Base-by-base conservation (phyloP, 2,329 filamentous ascomycete species). In the Tolypocladium ovalisporum region DNA sequence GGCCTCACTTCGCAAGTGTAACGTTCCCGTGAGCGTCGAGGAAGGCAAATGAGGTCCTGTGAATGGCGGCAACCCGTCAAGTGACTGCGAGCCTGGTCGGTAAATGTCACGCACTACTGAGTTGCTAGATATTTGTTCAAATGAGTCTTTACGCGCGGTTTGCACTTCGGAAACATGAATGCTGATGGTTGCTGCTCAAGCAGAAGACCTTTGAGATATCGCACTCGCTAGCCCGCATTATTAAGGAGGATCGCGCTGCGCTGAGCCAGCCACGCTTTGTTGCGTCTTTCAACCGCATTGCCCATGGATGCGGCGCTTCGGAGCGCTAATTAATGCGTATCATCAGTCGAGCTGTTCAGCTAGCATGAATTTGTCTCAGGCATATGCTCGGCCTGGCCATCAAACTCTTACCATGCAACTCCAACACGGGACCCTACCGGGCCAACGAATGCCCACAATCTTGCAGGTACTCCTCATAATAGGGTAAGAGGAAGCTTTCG, bases 261-360 rank as follows among this genome's bases (percentile, higher is more conserved):
- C 15, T 32, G 27, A 49, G 12, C 3, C 27, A 15, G 17, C n/a
- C 27, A 32, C 17, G 17, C 44, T 3, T 7, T 9, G 27, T 49
- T n/a, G 27, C 17, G 19, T 1, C 7, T 15, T 19, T 40, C 52
- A 54, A 35, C 52, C 35, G 35, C 52, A 54, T 10, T 7, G 13
- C 10, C 2, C 1, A 15, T 29, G 15, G 15, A 17, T 49, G 44
- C 44, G 9, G 44, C 27, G 17, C n/a, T 49, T 49, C 44, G 35
- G 34, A 54, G 36, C 32, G 35, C 52, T 54, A 54, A 54, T 55
- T 54, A 27, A 58, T 40, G 19, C 13, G n/a, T n/a, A n/a, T n/a
- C 15, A 42, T 42, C 56, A 54, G 53, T 58, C 56, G 40, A 37
- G 17, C 27, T 15, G 44, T 51, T 57, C 57, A 60, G 58, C 58